Percentiles rank a stretch among this genome's conserved stretches.
These are phyloP conservation scores for Astrocystis sublimbata DNA, from an alignment of 495 filamentous ascomycete species.

Conservation along the genomic window DNA sequence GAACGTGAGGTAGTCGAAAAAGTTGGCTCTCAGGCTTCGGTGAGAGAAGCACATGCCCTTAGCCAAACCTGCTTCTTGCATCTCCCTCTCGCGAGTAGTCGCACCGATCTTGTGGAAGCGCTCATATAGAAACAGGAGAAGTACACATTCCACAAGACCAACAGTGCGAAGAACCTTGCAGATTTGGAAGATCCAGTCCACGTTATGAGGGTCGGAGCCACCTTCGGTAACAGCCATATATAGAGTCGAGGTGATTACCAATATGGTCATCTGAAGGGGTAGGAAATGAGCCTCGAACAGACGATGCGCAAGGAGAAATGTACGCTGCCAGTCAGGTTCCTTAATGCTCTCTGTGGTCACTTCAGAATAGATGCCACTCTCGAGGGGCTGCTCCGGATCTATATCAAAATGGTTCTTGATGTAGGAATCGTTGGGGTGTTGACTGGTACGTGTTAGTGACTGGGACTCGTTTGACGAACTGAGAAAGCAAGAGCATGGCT, in stretches of 20 bases:
- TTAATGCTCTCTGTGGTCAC: constrained; percentile 47
- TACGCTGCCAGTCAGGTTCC: constrained; percentile 46
- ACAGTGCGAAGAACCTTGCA: constrained; percentile 58
- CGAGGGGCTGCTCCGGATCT: constrained; percentile 37
- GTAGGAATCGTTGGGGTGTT: constrained; percentile 47
- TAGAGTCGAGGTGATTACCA: constrained; percentile 59
- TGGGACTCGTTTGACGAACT: not conserved
- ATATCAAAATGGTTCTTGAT: constrained; percentile 45
- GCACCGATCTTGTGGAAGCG: constrained; percentile 60
- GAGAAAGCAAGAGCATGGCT: constrained; percentile 19
- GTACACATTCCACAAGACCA: constrained; percentile 59
- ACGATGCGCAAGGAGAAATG: constrained; percentile 55
- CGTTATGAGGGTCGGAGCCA: constrained; percentile 46
- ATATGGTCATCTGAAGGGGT: constrained; percentile 61
- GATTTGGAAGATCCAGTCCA: constrained; percentile 55
- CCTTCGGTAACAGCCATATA: constrained; percentile 53
- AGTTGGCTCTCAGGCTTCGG: constrained; percentile 53
- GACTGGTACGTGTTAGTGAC: constrained; percentile 25
- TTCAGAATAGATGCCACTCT: constrained; percentile 52
- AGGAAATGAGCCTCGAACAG: constrained; percentile 71
- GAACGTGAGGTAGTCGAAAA: constrained; percentile 57
- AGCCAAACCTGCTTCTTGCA: constrained; percentile 59
- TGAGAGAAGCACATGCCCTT: constrained; percentile 60
- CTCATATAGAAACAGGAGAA: constrained; percentile 64
- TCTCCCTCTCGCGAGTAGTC: constrained; percentile 59